These are phyloP conservation scores for Verticillium longisporum DNA, from an alignment of 2,329 filamentous ascomycete species.

Conservation along the genomic window DNA sequence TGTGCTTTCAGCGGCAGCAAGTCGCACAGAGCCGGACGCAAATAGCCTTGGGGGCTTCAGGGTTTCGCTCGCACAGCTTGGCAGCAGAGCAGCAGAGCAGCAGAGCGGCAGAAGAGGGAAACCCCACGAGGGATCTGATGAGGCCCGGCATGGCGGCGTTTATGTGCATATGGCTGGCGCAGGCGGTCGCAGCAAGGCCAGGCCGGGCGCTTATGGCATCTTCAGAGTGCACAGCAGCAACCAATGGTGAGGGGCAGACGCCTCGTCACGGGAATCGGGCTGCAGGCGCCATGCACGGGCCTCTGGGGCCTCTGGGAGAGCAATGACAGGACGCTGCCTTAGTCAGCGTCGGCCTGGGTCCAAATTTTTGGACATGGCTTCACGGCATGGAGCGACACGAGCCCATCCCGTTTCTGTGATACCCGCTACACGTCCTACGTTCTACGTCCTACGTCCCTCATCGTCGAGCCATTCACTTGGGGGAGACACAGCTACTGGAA, in stretches of 20 bases:
- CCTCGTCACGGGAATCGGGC: neutral
- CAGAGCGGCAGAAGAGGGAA: neutral
- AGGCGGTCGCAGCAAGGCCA: constrained; percentile 11
- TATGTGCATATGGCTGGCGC: constrained; percentile 8
- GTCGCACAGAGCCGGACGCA: neutral
- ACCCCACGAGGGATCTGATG: neutral
- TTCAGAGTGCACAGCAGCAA: neutral
- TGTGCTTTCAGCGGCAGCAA: neutral
- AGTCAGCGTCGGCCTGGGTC: neutral
- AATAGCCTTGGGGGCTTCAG: neutral
- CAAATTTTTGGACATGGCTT: constrained; percentile 1
- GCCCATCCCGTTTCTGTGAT: neutral
- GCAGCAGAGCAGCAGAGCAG: neutral
- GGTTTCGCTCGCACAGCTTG: neutral
- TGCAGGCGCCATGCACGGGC: neutral
- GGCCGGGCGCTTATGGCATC: constrained; percentile 12
- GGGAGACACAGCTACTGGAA: neutral
- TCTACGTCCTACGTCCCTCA: neutral
- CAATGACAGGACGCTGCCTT: neutral
- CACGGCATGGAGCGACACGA: neutral
- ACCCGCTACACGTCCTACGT: neutral
- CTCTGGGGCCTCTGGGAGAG: neutral
- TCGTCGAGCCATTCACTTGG: neutral
- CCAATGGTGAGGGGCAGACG: constrained; percentile 6
- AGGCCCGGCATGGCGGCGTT: constrained; percentile 5